Evolutionary conservation across 345 rosid species (phyloP), one percentile per base, ranked within the genome.

Genomic region (Moricandia arvensis): DNA sequence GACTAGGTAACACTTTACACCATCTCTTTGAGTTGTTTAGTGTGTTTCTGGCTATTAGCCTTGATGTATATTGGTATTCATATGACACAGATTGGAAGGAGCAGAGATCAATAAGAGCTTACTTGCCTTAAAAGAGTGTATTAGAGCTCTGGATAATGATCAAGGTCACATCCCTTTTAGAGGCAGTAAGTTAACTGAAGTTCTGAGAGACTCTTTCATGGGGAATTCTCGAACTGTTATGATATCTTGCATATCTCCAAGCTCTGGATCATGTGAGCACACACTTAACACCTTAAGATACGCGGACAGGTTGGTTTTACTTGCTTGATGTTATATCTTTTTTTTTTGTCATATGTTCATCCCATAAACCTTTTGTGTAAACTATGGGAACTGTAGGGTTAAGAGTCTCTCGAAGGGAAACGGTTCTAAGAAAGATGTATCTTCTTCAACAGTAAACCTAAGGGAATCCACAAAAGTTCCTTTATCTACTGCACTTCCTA

Each of bases 91-190:
- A 84, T 87, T 95, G 93, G 99, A 95, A 85, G 99, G 99, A 72
- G 99, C 99, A 26, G 99, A 95, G 83, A 95, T 95, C 82, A 95
- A 95, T 78, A 95, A 90, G 88, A 92, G 99, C 80, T 85, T 92
- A 69, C 97, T 95, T 59, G 99, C 99, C 24, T 73, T 95, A 62
- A 95, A 95, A 85, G 99, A 95, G 75, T 95, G 99, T 79, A 95
- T 95, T 26, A 88, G 99, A 85, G 99, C 99, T 78, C 93, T 95
- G 72, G 99, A 95, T 85, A 95, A 90, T 85, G 97, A 95, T 80
- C 97, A 92, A 86, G 93, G 93, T 76, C 99, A 92, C 74, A 95
- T 95, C 80, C 97, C 97, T 79, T 95, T 95, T 83, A 87, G 99
- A 83, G 99, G 99, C 75, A 95, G 99, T 79, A 95, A 92, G 81